Evolutionary conservation across 768 basidiomycete species (phyloP).

Genomic region (Chlorophyllum brunneum): DNA sequence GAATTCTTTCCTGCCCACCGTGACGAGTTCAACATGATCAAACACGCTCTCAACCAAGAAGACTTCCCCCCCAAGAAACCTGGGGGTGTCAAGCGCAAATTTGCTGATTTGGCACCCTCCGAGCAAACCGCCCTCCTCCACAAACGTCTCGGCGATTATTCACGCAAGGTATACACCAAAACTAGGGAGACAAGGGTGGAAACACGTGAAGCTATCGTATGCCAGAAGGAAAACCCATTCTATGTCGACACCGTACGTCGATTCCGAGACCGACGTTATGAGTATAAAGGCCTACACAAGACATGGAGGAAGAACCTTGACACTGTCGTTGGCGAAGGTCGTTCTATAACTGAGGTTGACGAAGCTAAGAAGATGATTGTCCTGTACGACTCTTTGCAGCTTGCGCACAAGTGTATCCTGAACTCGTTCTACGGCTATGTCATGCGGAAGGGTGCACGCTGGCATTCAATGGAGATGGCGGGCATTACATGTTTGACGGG

Average conservation of each 20-base stretch:
- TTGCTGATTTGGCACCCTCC: slow-evolving; percentile 72
- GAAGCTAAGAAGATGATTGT: slow-evolving; percentile 99
- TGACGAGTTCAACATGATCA: slow-evolving; percentile 99
- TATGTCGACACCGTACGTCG: slow-evolving; percentile 97
- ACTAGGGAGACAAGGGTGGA: slow-evolving; percentile 97
- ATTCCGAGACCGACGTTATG: slow-evolving; percentile 96
- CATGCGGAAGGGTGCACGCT: slow-evolving; percentile 98
- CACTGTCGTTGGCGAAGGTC: slow-evolving; percentile 57
- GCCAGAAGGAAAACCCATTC: slow-evolving; percentile 97
- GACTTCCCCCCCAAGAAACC: slow-evolving; percentile 79
- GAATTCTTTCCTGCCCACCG: slow-evolving; percentile 97
- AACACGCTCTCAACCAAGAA: slow-evolving; percentile 94
- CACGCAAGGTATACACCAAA: slow-evolving; percentile 97
- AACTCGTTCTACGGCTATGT: slow-evolving; percentile 99
- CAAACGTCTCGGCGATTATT: slow-evolving; percentile 97
- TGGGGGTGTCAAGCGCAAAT: slow-evolving; percentile 71
- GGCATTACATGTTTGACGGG: slow-evolving; percentile 98
- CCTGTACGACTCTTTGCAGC: slow-evolving; percentile 94
- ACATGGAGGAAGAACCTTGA: slow-evolving; percentile 99
- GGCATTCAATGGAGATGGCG: slow-evolving; percentile 99
- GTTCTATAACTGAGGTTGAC: slow-evolving; percentile 80
- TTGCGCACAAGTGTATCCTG: slow-evolving; percentile 99
- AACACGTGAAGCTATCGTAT: slow-evolving; percentile 90
- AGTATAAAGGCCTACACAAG: slow-evolving; percentile 98
- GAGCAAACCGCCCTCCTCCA: slow-evolving; percentile 93